Conservation (phyloP, 2,329 filamentous ascomycete genomes). For the Graphilbum fragrans region DNA sequence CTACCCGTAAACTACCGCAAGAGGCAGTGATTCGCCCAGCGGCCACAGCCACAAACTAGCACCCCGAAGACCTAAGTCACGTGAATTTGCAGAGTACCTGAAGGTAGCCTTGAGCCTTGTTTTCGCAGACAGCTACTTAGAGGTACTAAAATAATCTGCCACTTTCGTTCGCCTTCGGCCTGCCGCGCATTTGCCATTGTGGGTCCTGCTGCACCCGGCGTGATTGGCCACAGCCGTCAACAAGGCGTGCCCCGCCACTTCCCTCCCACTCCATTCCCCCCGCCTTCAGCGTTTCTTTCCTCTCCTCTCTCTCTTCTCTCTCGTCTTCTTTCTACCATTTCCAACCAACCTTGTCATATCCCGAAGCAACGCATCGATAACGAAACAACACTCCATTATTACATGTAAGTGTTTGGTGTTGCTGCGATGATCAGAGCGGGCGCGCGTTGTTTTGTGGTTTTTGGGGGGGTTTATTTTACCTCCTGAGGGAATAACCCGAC, state of each 20-base stretch:
- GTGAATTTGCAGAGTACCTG: no score
- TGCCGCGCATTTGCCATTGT: not conserved
- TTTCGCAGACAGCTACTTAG: no score
- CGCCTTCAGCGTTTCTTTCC: constrained; percentile 6
- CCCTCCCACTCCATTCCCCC: constrained; percentile 5
- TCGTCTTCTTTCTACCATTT: not conserved
- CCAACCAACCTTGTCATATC: not conserved
- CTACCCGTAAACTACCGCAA: no score
- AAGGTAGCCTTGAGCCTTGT: no score
- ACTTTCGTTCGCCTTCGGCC: not conserved
- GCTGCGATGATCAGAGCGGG: no score
- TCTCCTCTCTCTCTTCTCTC: constrained; percentile 3
- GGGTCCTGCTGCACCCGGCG: not conserved
- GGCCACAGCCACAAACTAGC: no score
- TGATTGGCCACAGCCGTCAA: constrained; percentile 5
- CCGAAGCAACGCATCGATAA: not conserved
- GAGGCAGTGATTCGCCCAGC: no score
- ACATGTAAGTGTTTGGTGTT: not conserved
- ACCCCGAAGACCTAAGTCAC: no score
- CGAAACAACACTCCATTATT: not conserved
- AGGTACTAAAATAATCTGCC: no score
- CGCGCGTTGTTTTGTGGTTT: no score
- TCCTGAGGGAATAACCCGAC: not conserved
- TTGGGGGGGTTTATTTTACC: not conserved
- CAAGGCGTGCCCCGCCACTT: constrained; percentile 12